Evolutionary conservation across 169 alveolate species (phyloP), one percentile per base, ranked within the genome.

Genomic region (Hepatocystis sp.): DNA sequence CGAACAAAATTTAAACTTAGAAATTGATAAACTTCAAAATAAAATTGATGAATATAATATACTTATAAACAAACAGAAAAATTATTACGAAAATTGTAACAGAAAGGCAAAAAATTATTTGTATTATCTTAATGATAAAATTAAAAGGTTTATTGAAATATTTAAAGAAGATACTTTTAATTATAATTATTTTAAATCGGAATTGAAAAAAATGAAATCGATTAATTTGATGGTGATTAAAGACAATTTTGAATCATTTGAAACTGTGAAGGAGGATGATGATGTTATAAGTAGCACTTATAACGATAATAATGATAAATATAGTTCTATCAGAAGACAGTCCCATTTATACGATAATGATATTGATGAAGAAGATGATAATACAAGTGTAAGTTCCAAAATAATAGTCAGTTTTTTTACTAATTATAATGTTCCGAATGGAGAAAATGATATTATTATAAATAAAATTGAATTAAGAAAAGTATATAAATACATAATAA

Each of bases 41-140:
- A 25, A 71, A 52, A 60, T 71, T 28, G 64, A 71, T 58, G 66
- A 71, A 49, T 71, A 71, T 46, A 56, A 42, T 28, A 60, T 44
- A 2, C 55, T 60, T 13, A 17, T 71, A 11, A 56, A 56, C 34
- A 71, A 71, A 40, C n/a, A n/a, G n/a, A 39, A 32, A 30, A 30
- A 42, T 19, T 39, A 58, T 15, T 39, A 44, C 17, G 76, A 71
- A 34, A 65, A 71, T 30, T 28, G 64, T 44, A 56, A 71, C 1
- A 71, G 58, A 46, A 71, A 49, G 17, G 49, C 76, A 13, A 71
- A 34, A 32, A 71, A 71, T 71, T 71, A 71, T 13, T 64, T 71
- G 34, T 71, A 56, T 52, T 71, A 71, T 34, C 58, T 71, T 17
- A 71, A 71, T 58, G 86, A 71, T n/a, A 71, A 58, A 30, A 71